These are phyloP conservation scores for Auriscalpium orientale DNA, from an alignment of 768 basidiomycete species.

Conservation along the genomic window DNA sequence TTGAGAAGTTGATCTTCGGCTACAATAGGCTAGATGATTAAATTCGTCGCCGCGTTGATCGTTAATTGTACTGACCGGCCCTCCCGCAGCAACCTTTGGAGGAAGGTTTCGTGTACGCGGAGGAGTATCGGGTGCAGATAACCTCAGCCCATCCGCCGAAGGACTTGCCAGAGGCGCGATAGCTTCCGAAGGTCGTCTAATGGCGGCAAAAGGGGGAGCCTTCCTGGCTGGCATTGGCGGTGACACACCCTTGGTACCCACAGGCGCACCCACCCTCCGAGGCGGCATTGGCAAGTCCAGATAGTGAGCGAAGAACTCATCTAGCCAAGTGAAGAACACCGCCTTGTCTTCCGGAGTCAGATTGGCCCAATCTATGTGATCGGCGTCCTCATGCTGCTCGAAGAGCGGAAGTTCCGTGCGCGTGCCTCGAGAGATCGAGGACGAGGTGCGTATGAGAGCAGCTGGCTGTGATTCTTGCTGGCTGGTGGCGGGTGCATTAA, in stretches of 20 bases:
- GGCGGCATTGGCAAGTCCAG: slow-evolving; percentile 19
- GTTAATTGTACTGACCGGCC: background rate
- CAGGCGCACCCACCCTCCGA: background rate
- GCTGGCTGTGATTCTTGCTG: no score
- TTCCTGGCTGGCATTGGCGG: no score
- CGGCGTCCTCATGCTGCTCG: slow-evolving; percentile 4
- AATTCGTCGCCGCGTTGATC: background rate
- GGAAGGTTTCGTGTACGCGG: no score
- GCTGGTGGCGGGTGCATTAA: no score
- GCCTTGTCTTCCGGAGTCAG: slow-evolving; percentile 61
- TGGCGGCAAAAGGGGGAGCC: no score
- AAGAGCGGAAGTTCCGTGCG: background rate
- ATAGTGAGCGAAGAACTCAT: slow-evolving; percentile 65
- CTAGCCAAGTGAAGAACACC: slow-evolving; percentile 71
- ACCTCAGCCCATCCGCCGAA: background rate
- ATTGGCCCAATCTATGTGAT: slow-evolving; percentile 59
- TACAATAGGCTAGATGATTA: background rate
- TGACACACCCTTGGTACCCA: background rate
- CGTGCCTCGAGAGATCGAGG: background rate
- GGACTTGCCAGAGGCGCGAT: background rate
- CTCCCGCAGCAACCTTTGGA: background rate
- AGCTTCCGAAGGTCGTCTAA: no score
- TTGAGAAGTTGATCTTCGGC: slow-evolving; percentile 11
- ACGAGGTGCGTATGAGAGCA: background rate
- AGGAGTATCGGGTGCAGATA: no score